Conservation (phyloP, 1,139 yeast genomes). For the Kurtzmaniella quercitrusa region DNA sequence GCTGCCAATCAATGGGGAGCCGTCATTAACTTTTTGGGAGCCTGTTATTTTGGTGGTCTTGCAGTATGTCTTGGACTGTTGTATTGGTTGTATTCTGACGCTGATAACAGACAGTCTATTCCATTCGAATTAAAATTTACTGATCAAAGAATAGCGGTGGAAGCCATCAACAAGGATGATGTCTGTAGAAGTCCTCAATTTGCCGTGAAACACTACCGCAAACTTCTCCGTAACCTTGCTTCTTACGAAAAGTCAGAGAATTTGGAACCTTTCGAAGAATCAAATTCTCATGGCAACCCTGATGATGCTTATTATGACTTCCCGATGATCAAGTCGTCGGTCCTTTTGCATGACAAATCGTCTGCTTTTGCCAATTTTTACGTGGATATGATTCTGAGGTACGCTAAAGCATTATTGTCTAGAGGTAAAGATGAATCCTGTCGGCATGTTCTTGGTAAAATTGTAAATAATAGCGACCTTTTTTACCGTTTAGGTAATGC, state of each 20-base stretch:
- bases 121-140: slow-evolving; percentile 36
- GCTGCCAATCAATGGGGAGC: slow-evolving; percentile 31
- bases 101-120: slow-evolving; percentile 35
- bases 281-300: slow-evolving; percentile 21
- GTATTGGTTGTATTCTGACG: slow-evolving; percentile 39
- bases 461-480: slow-evolving; percentile 35
- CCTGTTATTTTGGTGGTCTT: slow-evolving; percentile 43
- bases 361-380: slow-evolving; percentile 39
- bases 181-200: slow-evolving; percentile 39
- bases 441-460: slow-evolving; percentile 23
- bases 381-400: slow-evolving; percentile 41
- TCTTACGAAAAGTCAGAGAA: neutral
- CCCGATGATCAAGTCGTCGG: slow-evolving; percentile 31
- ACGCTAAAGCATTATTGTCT: slow-evolving; percentile 40
- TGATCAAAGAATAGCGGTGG: slow-evolving; percentile 37
- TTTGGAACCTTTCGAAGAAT: slow-evolving; percentile 10
- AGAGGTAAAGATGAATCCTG: slow-evolving; percentile 37
- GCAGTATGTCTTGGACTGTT: slow-evolving; percentile 38
- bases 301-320: slow-evolving; percentile 23
- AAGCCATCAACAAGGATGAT: slow-evolving; percentile 46
- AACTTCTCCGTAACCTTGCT: slow-evolving; percentile 36
- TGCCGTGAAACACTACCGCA: slow-evolving; percentile 43
- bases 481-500: slow-evolving; percentile 43
- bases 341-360: slow-evolving; percentile 29
- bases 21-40: slow-evolving; percentile 35